Evolutionary conservation across 2,329 filamentous ascomycete species (phyloP), one percentile per base, ranked within the genome.

Genomic region (Sphaerostilbella broomeana): DNA sequence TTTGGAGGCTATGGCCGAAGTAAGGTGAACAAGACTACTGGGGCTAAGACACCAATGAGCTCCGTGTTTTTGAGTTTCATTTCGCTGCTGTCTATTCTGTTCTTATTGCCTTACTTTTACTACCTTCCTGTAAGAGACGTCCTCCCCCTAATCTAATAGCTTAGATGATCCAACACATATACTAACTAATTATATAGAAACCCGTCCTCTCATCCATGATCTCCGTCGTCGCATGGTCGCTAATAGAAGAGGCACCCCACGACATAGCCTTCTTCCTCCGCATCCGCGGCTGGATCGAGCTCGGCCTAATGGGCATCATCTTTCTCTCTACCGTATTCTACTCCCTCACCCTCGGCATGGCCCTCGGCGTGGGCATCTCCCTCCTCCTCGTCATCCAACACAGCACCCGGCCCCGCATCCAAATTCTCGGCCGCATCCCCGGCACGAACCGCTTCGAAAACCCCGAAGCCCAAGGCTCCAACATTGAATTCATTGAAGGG

Each of bases 1-100:
- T 98, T 98, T 69, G 92, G 92, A 13, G 92, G 92, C 7, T 98
- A 98, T 57, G 92, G 89, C 8, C 75, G 92, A 57, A 95, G 88
- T 63, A 97, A 97, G 61, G 84, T 98, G 50, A 97, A 95, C 65
- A 82, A 82, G 48, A 84, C 84, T 35, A 97, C 92, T 2, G 92
- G 92, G 24, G 90, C 87, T 20, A 86, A 82, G 59, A 95, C 86
- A 2, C 90, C 90, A 0, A 94, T 97, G 84, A 92, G 85, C 63
- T 94, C 86, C 47, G 77, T 98, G 25, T 78, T 97, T 35, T 65
- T 98, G 40, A 88, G 84, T 45, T 48, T 89, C 28, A 84, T 97
- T 52, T 86, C 90, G 0, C 67, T 95, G 16, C 63, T 94, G 33
- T 86, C 82, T 54, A 82, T 94, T 32, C 57, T 87, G 27, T 92